Conservation (phyloP, 768 basidiomycete species). For the Cystofilobasidium ferigula region DNA sequence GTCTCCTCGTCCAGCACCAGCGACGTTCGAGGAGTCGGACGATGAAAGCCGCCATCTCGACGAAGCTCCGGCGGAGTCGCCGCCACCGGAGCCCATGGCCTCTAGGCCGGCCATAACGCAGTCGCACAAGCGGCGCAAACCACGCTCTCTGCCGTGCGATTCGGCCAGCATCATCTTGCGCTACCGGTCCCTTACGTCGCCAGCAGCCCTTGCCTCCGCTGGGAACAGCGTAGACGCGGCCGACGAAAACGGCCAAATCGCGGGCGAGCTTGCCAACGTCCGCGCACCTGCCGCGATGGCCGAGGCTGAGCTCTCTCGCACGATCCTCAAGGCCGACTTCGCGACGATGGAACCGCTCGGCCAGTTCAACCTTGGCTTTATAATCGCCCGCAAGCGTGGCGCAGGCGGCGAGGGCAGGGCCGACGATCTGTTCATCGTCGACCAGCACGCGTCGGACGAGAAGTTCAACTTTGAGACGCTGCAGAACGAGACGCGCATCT, state of each 20-base stretch:
- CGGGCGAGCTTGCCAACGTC: constrained; percentile 7
- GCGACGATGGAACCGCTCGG: constrained; percentile 70
- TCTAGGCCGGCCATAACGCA: too few relatives aligned
- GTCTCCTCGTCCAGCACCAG: not conserved
- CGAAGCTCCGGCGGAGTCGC: too few relatives aligned
- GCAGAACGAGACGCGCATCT: constrained; percentile 78
- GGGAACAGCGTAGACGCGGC: too few relatives aligned
- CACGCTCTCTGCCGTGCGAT: too few relatives aligned
- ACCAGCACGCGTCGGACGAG: constrained; percentile 51
- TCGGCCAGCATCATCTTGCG: too few relatives aligned
- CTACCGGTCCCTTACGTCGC: too few relatives aligned
- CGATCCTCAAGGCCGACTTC: constrained; percentile 82
- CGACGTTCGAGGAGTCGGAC: not conserved
- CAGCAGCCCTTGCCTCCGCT: too few relatives aligned
- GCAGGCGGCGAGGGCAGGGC: not conserved
- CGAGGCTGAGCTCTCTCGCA: constrained; percentile 60
- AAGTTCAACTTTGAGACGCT: constrained; percentile 96
- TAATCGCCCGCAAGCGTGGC: constrained; percentile 60
- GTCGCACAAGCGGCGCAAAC: too few relatives aligned
- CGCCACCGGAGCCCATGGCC: too few relatives aligned
- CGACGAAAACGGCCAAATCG: not conserved
- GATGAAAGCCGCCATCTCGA: too few relatives aligned
- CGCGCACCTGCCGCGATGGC: constrained; percentile 34
- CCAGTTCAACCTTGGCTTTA: constrained; percentile 94
- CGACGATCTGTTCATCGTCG: constrained; percentile 87